These are phyloP conservation scores for Apiotrichum gamsii DNA, from an alignment of 1,284 basidiomycete genomes.

Conservation along the genomic window DNA sequence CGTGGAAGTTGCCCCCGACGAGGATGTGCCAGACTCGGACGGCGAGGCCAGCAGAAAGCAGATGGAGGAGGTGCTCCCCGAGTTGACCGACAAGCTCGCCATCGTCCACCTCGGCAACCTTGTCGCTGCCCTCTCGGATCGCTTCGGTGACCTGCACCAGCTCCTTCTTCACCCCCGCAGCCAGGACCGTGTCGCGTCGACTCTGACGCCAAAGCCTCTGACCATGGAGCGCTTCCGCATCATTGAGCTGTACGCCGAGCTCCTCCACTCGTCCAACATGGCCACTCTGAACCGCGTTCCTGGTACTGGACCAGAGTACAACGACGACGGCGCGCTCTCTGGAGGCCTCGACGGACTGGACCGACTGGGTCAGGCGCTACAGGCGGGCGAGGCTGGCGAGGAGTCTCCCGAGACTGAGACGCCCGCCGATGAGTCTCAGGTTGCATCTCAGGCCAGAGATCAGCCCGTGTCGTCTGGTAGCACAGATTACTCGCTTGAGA, in stretches of 20 bases:
- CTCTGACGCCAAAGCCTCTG: slow-evolving; percentile 66
- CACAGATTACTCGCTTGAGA: slow-evolving; percentile 51
- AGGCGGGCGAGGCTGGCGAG: slow-evolving; percentile 46
- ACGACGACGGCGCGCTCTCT: slow-evolving; percentile 67
- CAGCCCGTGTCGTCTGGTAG: slow-evolving; percentile 56
- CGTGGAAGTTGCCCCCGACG: slow-evolving; percentile 7
- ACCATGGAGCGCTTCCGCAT: slow-evolving; percentile 96
- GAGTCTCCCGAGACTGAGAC: slow-evolving; percentile 56
- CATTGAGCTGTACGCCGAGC: slow-evolving; percentile 93
- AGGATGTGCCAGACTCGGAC: slow-evolving; percentile 2
- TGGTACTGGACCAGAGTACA: slow-evolving; percentile 67
- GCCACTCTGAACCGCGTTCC: slow-evolving; percentile 76
- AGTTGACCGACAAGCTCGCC: slow-evolving; percentile 81
- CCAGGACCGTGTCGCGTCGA: slow-evolving; percentile 61
- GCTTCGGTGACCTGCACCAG: slow-evolving; percentile 64
- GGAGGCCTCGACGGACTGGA: slow-evolving; percentile 75
- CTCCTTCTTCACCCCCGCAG: slow-evolving; percentile 69
- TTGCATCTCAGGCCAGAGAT: slow-evolving; percentile 52
- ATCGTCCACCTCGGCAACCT: slow-evolving; percentile 88
- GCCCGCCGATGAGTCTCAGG: slow-evolving; percentile 24
- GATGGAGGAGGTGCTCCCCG: slow-evolving; percentile 73
- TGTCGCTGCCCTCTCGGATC: slow-evolving; percentile 67
- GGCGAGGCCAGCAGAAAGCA: slow-evolving; percentile 61
- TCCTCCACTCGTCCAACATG: slow-evolving; percentile 98
- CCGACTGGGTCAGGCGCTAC: slow-evolving; percentile 71